A percentile compares a stretch with the other conserved stretches of the same genome.
phyloP scores from a whole-genome alignment of 1,284 basidiomycete genomes.

The Sanghuangporus baumii region DNA sequence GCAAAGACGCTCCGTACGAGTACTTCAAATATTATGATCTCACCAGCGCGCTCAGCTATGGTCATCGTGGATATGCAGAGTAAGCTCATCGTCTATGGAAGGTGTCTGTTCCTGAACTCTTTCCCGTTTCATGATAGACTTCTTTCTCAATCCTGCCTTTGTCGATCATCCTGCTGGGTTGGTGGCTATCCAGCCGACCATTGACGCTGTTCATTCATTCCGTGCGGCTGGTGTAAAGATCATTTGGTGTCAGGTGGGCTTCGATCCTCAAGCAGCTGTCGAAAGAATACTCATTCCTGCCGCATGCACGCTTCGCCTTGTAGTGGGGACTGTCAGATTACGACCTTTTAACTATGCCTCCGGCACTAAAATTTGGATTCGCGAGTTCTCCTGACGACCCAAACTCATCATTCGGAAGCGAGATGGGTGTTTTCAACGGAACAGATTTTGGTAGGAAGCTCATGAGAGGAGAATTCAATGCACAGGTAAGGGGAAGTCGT shows the following conservation, averaged over 20 bases:
- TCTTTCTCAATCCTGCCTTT: slow-evolving; percentile 15
- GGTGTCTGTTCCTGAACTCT: background rate
- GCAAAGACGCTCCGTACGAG: background rate
- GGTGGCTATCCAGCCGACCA: slow-evolving; percentile 7
- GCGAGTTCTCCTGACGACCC: background rate
- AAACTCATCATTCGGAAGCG: slow-evolving; percentile 15
- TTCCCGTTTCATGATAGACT: background rate
- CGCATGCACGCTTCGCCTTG: background rate
- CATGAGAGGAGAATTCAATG: slow-evolving; percentile 17
- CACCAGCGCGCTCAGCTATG: slow-evolving; percentile 14
- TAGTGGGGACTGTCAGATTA: slow-evolving; percentile 17
- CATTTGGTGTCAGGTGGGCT: slow-evolving; percentile 13
- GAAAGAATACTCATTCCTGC: background rate
- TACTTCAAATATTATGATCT: slow-evolving; percentile 9
- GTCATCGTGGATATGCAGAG: slow-evolving; percentile 22
- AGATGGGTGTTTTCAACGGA: slow-evolving; percentile 19
- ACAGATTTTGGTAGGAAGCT: slow-evolving; percentile 17
- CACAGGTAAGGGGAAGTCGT: background rate
- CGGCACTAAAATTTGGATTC: slow-evolving; percentile 14
- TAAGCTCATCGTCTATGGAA: background rate
- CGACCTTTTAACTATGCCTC: slow-evolving; percentile 17
- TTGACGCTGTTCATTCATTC: slow-evolving; percentile 17
- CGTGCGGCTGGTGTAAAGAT: slow-evolving; percentile 17
- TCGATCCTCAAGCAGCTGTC: background rate
- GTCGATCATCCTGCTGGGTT: slow-evolving; percentile 1